These are phyloP conservation scores for Neofusicoccum ribis DNA, from an alignment of 2,329 filamentous ascomycete species.

Conservation along the genomic window DNA sequence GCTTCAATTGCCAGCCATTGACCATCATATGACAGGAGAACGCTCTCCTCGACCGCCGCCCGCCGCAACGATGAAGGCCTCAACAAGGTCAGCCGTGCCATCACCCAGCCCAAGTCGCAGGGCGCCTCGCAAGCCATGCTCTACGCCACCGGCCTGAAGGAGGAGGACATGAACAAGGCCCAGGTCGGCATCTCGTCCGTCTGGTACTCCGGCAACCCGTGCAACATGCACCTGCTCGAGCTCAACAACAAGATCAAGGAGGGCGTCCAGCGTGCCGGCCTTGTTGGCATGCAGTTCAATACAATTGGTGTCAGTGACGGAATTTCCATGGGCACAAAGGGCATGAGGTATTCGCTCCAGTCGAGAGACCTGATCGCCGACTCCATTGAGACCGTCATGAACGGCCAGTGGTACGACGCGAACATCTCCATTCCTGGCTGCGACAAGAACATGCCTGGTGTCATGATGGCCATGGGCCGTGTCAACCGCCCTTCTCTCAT, in stretches of 20 bases:
- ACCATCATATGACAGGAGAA: constrained; percentile 10
- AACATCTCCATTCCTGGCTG: constrained; percentile 97
- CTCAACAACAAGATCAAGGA: constrained; percentile 77
- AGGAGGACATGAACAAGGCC: constrained; percentile 90
- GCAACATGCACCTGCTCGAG: constrained; percentile 97
- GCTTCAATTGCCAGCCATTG: constrained; percentile 1
- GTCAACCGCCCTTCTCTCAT: constrained; percentile 94
- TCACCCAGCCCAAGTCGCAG: constrained; percentile 97
- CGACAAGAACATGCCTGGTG: constrained; percentile 94
- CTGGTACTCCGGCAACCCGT: constrained; percentile 97
- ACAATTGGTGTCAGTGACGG: constrained; percentile 96
- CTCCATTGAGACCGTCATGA: constrained; percentile 98
- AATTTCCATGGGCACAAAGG: constrained; percentile 96
- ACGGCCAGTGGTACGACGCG: constrained; percentile 97
- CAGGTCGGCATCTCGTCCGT: constrained; percentile 98
- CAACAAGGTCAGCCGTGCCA: constrained; percentile 79
- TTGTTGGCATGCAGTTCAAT: constrained; percentile 97
- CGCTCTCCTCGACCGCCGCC: constrained; percentile 25
- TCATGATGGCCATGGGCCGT: constrained; percentile 78
- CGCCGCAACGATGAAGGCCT: constrained; percentile 37
- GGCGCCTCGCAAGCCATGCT: constrained; percentile 99
- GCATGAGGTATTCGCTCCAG: constrained; percentile 95
- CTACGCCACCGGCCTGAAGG: constrained; percentile 86
- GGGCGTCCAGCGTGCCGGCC: constrained; percentile 71
- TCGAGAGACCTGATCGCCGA: constrained; percentile 96